Percentiles rank a stretch among this genome's conserved stretches.
These are phyloP conservation scores for Blastobotrys mokoenaii DNA, from an alignment of 805 yeast species.

Conservation along the genomic window DNA sequence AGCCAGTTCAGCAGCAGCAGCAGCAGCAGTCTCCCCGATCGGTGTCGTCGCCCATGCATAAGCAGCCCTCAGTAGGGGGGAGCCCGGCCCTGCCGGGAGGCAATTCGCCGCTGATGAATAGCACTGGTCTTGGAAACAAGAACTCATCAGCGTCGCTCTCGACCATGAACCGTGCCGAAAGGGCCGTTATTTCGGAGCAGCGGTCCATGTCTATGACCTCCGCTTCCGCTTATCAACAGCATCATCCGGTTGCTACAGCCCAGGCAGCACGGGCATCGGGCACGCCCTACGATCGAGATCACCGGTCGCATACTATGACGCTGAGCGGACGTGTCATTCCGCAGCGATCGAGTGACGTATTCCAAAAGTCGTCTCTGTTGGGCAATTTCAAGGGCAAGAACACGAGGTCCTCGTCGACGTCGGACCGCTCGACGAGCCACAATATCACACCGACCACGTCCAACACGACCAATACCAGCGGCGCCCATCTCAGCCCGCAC, in stretches of 20 bases:
- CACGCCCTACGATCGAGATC: constrained; percentile 7
- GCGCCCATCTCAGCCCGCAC: constrained; percentile 4
- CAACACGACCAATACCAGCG: not conserved
- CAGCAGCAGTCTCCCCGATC: not conserved
- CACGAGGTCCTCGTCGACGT: not conserved
- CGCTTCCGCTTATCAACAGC: not conserved
- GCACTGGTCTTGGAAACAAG: not conserved
- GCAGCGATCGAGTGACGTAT: constrained; percentile 11
- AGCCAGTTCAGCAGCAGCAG: constrained; percentile 4
- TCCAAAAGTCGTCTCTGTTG: not conserved
- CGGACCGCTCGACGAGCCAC: too few relatives aligned
- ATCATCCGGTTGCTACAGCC: not conserved
- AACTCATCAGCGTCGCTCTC: not conserved
- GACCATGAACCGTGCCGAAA: too few relatives aligned
- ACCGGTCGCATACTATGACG: constrained; percentile 13
- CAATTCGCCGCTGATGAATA: not conserved
- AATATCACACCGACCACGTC: not conserved
- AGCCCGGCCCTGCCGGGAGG: not conserved
- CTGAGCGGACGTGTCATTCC: constrained; percentile 21
- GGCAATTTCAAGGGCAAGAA: constrained; percentile 1
- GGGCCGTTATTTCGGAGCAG: too few relatives aligned
- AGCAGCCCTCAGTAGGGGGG: not conserved
- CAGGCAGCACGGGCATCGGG: not conserved
- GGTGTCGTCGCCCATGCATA: not conserved
- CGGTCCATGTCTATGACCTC: constrained; percentile 1